Conservation (phyloP, 1,284 basidiomycete genomes). For the Melampsora larici-populina region DNA sequence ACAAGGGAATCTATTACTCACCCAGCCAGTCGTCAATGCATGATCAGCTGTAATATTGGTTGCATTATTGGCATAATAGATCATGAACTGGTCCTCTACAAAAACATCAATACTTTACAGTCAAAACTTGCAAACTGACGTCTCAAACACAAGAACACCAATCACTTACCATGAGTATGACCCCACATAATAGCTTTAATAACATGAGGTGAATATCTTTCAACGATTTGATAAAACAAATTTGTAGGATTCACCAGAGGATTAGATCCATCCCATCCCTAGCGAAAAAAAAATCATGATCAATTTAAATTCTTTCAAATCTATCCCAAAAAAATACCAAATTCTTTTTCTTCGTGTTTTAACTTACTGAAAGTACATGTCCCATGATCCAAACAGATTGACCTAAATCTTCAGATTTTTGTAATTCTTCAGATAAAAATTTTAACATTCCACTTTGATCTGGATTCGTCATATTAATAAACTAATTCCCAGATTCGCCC, state of each 20-base stretch:
- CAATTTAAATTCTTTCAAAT: background rate
- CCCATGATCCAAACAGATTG: slow-evolving; percentile 61
- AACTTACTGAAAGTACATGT: slow-evolving; percentile 57
- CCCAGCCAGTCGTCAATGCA: slow-evolving; percentile 55
- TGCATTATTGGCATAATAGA: slow-evolving; percentile 61
- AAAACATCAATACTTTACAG: background rate
- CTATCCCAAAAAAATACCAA: no score
- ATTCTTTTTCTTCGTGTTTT: no score
- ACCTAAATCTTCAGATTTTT: slow-evolving; percentile 60
- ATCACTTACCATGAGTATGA: slow-evolving; percentile 43
- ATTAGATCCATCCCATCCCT: slow-evolving; percentile 65
- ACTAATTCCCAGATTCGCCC: slow-evolving; percentile 60
- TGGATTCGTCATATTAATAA: slow-evolving; percentile 63
- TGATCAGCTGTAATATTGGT: slow-evolving; percentile 58
- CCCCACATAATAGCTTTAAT: slow-evolving; percentile 58
- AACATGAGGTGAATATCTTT: slow-evolving; percentile 71
- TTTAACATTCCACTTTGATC: slow-evolving; percentile 57
- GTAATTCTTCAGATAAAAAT: slow-evolving; percentile 59
- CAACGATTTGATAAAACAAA: slow-evolving; percentile 61
- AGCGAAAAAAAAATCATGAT: background rate
- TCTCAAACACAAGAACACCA: background rate
- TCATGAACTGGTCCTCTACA: slow-evolving; percentile 60
- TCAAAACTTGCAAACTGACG: background rate
- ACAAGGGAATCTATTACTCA: slow-evolving; percentile 52
- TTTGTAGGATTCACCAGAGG: slow-evolving; percentile 1